phyloP scores from a whole-genome alignment of 352 stramenopile genomes.

The Globisporangium lucens region DNA sequence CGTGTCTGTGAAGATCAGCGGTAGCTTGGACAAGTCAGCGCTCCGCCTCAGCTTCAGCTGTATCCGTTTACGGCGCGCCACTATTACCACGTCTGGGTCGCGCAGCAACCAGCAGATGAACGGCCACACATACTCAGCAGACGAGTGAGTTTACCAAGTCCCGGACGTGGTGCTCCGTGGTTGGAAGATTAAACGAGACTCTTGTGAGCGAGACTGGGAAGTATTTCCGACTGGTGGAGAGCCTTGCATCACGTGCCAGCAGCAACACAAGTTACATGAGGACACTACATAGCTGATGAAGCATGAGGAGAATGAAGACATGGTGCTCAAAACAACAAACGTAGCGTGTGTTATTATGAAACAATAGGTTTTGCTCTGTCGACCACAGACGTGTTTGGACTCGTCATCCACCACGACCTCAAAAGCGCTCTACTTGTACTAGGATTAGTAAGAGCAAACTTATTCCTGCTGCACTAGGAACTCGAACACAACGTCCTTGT shows the following conservation, averaged over 20 bases:
- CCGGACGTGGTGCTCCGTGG: background rate
- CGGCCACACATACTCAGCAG: background rate
- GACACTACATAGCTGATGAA: background rate
- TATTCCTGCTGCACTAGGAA: slow-evolving; percentile 92
- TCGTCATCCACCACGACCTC: slow-evolving; percentile 1
- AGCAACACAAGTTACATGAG: background rate
- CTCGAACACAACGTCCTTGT: slow-evolving; percentile 99
- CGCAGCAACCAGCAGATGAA: background rate
- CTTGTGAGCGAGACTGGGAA: background rate
- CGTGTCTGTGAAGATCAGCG: no score
- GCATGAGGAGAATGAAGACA: background rate
- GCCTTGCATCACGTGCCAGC: background rate
- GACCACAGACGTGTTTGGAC: slow-evolving; percentile 24
- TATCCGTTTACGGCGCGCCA: no score
- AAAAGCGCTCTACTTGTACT: background rate
- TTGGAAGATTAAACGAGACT: background rate
- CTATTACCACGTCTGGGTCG: background rate
- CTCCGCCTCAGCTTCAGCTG: no score
- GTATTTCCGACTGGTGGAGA: background rate
- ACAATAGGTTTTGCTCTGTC: slow-evolving; percentile 43
- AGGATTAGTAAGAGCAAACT: slow-evolving; percentile 23
- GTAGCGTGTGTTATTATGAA: slow-evolving; percentile 6
- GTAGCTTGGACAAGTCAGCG: no score
- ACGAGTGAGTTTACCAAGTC: background rate
- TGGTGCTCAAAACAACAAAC: slow-evolving; percentile 11